Percentiles rank a stretch among this genome's conserved stretches.
phyloP scores from a whole-genome alignment of 257 asterid species.

The Solanum habrochaites region DNA sequence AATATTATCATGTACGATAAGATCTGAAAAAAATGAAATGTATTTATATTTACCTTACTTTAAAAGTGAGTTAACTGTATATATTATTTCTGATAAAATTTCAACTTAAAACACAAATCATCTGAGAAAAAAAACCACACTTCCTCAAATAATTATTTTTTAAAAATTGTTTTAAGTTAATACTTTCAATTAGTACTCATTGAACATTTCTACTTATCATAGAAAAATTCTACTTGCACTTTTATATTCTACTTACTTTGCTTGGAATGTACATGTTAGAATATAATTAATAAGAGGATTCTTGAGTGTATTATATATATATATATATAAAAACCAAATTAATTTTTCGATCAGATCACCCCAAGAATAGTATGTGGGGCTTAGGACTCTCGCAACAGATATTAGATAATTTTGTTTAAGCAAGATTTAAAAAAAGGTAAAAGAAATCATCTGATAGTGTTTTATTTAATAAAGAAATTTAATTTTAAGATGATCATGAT shows the following conservation, averaged over 20 bases:
- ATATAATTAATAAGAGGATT: neutral
- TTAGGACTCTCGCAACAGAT: no score
- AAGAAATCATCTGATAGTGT: accelerated
- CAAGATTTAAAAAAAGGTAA: no score
- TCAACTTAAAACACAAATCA: neutral
- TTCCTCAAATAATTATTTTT: neutral
- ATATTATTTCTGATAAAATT: neutral
- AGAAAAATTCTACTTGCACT: neutral
- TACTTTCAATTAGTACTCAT: neutral
- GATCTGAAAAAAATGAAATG: no score
- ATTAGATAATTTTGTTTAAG: no score
- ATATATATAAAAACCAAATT: neutral
- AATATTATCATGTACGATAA: no score
- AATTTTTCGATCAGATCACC: neutral
- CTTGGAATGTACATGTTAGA: neutral
- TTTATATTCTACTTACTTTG: neutral
- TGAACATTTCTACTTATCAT: neutral
- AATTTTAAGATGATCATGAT: neutral
- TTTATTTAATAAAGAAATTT: no score
- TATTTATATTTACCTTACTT: no score
- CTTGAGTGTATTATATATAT: neutral
- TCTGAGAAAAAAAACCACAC: neutral
- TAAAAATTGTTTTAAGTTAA: neutral
- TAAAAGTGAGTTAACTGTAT: no score
- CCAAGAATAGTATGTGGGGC: neutral